Percentiles rank a stretch among this genome's conserved stretches.
phyloP scores from a whole-genome alignment of 371 early-diverging fungal genomes.

The Cokeromyces recurvatus region DNA sequence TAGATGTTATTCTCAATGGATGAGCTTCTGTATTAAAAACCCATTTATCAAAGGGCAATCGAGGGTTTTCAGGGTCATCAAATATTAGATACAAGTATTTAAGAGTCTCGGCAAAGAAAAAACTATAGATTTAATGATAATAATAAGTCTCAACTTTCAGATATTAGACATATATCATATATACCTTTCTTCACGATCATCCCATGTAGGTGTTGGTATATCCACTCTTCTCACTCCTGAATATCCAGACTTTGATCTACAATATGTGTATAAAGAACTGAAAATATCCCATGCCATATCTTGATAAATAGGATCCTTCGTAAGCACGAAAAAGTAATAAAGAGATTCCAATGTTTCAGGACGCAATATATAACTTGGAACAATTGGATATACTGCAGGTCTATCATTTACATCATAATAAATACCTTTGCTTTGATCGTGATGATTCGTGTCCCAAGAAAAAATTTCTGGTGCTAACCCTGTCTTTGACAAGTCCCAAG shows the following conservation, averaged over 20 bases:
- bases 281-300: conserved; percentile 74
- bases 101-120: conserved; percentile 91
- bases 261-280: conserved; percentile 39
- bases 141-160: not conserved
- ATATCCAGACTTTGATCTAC: conserved; percentile 37
- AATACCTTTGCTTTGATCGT: not conserved
- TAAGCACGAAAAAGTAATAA: conserved; percentile 67
- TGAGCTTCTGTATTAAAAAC: conserved; percentile 92
- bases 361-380: conserved; percentile 32
- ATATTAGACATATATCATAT: too few relatives aligned
- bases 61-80: conserved; percentile 45
- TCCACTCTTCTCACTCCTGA: conserved; percentile 34
- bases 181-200: conserved; percentile 51
- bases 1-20: conserved; percentile 55
- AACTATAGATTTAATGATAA: too few relatives aligned
- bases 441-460: conserved; percentile 17
- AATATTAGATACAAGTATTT: conserved; percentile 93
- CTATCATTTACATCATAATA: conserved; percentile 5
- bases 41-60: conserved; percentile 67
- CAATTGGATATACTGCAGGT: conserved; percentile 22
- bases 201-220: conserved; percentile 20
- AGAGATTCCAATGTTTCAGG: conserved; percentile 75
- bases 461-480: conserved; percentile 42
- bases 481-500: conserved; percentile 33
- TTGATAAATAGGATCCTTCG: conserved; percentile 64